phyloP scores from a whole-genome alignment of 1,284 basidiomycete genomes.

The Sanghuangporus baumii region DNA sequence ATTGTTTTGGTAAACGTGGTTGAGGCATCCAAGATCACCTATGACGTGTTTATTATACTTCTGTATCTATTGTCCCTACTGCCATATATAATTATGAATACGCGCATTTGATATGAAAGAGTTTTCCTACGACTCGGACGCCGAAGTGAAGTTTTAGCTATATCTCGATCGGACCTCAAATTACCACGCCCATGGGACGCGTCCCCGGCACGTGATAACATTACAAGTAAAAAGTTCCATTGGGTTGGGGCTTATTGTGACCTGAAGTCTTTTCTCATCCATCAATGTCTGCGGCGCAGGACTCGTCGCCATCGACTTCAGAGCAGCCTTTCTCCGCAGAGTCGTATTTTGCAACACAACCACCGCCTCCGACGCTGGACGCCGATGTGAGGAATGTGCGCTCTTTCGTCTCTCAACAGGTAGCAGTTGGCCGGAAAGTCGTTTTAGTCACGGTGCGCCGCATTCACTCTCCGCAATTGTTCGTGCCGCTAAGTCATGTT shows the following conservation, averaged over 20 bases:
- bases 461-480: neutral
- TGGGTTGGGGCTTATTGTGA: neutral
- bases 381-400: slow-evolving; percentile 58
- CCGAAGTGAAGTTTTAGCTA: too few relatives aligned
- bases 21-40: too few relatives aligned
- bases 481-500: slow-evolving; percentile 5
- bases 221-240: neutral
- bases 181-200: too few relatives aligned
- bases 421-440: slow-evolving; percentile 62
- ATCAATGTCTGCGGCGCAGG: neutral
- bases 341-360: slow-evolving; percentile 81
- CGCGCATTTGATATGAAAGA: too few relatives aligned
- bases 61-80: too few relatives aligned
- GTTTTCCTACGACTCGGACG: too few relatives aligned
- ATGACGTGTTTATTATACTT: too few relatives aligned
- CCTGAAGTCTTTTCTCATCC: neutral
- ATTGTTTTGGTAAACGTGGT: too few relatives aligned
- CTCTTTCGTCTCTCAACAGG: slow-evolving; percentile 70
- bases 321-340: slow-evolving; percentile 60
- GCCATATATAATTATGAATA: too few relatives aligned
- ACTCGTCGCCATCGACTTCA: neutral
- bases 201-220: too few relatives aligned
- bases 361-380: slow-evolving; percentile 63
- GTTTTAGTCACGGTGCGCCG: slow-evolving; percentile 87
- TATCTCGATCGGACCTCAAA: too few relatives aligned